Evolutionary conservation across 2,329 filamentous ascomycete genomes (phyloP), one percentile per base, ranked within the genome.

Genomic region (Chaetomium sp.): DNA sequence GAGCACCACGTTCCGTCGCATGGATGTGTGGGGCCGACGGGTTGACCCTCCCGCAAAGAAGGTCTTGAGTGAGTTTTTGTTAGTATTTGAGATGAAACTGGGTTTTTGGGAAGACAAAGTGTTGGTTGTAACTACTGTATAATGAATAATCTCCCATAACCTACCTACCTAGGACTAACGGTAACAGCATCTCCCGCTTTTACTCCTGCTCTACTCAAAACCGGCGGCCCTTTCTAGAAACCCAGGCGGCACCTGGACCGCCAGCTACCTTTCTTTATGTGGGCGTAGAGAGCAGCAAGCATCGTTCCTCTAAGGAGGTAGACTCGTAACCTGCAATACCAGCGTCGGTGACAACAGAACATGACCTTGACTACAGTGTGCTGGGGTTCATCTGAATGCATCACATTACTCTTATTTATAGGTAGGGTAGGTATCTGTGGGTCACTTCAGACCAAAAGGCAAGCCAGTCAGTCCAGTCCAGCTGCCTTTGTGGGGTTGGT

Each of bases 401-500:
- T 47, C n/a, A 12, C n/a, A 47, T 47, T 23, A 16, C 45, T 7
- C 23, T 29, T 29, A 29, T 6, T 29, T 29, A 6, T 29, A 3
- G 27, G 27, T 29, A 29, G 3, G 3, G 3, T 47, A 12, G 3
- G 3, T 47, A 12, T 19, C n/a, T 47, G 23, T 27, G 50, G 50
- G 50, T 53, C 50, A n/a, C 23, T 7, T 13, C 9, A 31, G 25
- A 31, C 25, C 25, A 6, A 53, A 13, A 53, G 19, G 50, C 13
- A 31, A 19, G n/a, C 10, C 51, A 16, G 35, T 35, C 21, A 50
- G 10, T 33, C 33, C 27, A 19, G n/a, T 2, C 54, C 21, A n/a
- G 33, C 62, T 60, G 58, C 53, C 58, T 61, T 21, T 35, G 63
- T 61, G 63, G 63, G 63, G 64, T 65, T 62, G 64, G 31, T 31